These are phyloP conservation scores for Didymella exigua DNA, from an alignment of 2,329 filamentous ascomycete species.

Conservation along the genomic window DNA sequence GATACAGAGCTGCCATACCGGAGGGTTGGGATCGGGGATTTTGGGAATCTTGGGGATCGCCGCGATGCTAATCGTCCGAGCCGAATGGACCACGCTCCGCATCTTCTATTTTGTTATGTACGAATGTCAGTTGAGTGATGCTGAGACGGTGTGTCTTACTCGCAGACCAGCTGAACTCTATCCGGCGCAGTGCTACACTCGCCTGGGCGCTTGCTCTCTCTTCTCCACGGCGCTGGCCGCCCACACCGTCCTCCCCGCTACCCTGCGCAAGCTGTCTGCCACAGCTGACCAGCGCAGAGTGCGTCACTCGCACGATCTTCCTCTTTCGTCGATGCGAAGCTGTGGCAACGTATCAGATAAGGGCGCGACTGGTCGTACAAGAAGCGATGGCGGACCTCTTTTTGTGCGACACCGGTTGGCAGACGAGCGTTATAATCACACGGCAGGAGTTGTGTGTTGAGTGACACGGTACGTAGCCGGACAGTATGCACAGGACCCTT, in stretches of 20 bases:
- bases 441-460: too few species aligned
- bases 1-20: not conserved
- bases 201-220: not conserved
- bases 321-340: not conserved
- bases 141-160: not conserved
- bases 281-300: not conserved
- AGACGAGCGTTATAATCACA: not conserved
- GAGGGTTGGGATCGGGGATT: not conserved
- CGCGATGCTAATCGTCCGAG: too few species aligned
- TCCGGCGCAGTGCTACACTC: conserved; percentile 3
- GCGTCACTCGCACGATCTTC: not conserved
- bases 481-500: too few species aligned
- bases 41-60: not conserved
- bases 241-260: not conserved
- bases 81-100: too few species aligned
- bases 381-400: not conserved
- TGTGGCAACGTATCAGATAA: not conserved
- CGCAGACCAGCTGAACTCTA: conserved; percentile 1
- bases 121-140: not conserved
- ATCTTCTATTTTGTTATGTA: not conserved
- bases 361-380: conserved; percentile 1
- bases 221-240: not conserved
- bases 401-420: not conserved
- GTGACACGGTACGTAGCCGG: too few species aligned
- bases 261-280: not conserved